These are phyloP conservation scores for Sordaria brevicollis DNA, from an alignment of 495 filamentous ascomycete species.

Conservation along the genomic window DNA sequence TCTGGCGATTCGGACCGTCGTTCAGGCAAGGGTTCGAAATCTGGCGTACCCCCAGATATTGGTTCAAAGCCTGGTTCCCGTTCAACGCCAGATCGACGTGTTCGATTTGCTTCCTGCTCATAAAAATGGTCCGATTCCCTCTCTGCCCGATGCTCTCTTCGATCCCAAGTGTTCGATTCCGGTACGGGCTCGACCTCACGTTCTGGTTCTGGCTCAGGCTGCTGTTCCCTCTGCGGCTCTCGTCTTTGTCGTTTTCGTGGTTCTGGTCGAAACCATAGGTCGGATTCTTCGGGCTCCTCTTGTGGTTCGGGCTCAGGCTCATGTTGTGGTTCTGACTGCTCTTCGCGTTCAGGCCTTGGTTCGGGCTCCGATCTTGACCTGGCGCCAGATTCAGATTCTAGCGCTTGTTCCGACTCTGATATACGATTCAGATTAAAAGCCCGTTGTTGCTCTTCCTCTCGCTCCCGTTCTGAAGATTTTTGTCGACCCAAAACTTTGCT, in stretches of 20 bases:
- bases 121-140: not conserved
- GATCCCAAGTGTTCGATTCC: not conserved
- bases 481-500: not conserved
- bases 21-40: not conserved
- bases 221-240: not conserved
- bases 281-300: not conserved
- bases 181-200: not conserved
- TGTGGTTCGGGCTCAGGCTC: not conserved
- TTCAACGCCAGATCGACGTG: not conserved
- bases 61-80: not conserved
- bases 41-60: not conserved
- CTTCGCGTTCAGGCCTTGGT: not conserved
- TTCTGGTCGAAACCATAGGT: not conserved
- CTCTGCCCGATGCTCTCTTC: not conserved
- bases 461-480: slow-evolving; percentile 18
- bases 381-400: not conserved
- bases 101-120: not conserved
- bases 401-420: not conserved
- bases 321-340: not conserved
- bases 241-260: not conserved
- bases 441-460: slow-evolving; percentile 8
- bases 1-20: not conserved
- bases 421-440: not conserved
- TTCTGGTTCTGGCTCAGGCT: not conserved
- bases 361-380: not conserved